Conservation (phyloP, 352 stramenopile species). For the Phytophthora nicotianae region DNA sequence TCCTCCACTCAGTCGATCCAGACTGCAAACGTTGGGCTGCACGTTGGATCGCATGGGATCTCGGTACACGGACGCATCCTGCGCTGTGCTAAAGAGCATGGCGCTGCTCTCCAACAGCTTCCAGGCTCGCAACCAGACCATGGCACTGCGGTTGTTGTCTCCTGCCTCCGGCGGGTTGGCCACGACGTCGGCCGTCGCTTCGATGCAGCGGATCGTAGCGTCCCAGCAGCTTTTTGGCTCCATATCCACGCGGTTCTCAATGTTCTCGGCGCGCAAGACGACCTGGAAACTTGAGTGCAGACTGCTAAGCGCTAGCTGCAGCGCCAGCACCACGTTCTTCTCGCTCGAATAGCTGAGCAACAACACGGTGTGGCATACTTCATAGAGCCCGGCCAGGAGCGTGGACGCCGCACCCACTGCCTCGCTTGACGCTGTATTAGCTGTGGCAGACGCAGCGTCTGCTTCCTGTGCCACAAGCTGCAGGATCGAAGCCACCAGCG, state of each 20-base stretch:
- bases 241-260: slow-evolving; percentile 10
- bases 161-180: slow-evolving; percentile 32
- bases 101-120: slow-evolving; percentile 62
- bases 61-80: slow-evolving; percentile 66
- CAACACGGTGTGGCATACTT: slow-evolving; percentile 59
- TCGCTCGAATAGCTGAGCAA: slow-evolving; percentile 77
- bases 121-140: slow-evolving; percentile 64
- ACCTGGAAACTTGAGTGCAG: slow-evolving; percentile 54
- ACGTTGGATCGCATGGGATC: slow-evolving; percentile 79
- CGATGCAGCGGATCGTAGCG: slow-evolving; percentile 45
- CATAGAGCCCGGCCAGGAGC: slow-evolving; percentile 50
- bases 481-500: slow-evolving; percentile 58
- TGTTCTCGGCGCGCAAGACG: slow-evolving; percentile 26
- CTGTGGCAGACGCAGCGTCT: neutral
- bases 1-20: slow-evolving; percentile 47
- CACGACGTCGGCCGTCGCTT: slow-evolving; percentile 54
- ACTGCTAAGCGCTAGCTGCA: slow-evolving; percentile 49
- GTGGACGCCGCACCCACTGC: slow-evolving; percentile 27
- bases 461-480: slow-evolving; percentile 52
- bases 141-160: slow-evolving; percentile 55
- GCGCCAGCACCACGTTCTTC: slow-evolving; percentile 66
- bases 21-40: slow-evolving; percentile 66
- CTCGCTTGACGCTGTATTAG: neutral
- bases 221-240: slow-evolving; percentile 39
- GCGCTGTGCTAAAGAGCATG: slow-evolving; percentile 58